phyloP scores from a whole-genome alignment of 163 green algal genomes.

The Chlorella variabilis region DNA sequence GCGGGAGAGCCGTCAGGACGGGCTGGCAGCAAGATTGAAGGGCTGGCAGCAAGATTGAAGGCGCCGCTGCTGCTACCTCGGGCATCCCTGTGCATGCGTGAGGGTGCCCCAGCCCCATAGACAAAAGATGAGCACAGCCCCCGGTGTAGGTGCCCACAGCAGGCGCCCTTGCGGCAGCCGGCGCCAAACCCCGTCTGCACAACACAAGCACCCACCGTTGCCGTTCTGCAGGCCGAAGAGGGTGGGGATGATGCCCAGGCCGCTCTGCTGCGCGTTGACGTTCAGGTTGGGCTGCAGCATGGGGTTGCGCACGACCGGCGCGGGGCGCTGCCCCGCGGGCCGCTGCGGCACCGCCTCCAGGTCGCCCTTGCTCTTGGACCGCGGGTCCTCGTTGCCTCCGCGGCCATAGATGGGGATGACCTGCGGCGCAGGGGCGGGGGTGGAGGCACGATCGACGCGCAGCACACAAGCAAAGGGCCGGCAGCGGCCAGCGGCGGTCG shows the following conservation, averaged over 20 bases:
- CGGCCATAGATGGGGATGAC: constrained; percentile 90
- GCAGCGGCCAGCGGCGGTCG: neutral
- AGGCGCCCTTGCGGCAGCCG: too few species aligned
- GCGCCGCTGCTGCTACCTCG: too few species aligned
- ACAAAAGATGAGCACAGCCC: too few species aligned
- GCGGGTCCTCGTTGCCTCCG: constrained; percentile 70
- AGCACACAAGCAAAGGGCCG: too few species aligned
- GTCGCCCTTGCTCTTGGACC: constrained; percentile 45
- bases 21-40: neutral
- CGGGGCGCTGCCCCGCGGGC: constrained; percentile 71
- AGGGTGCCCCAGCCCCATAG: too few species aligned
- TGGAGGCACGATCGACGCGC: neutral
- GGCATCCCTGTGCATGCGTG: too few species aligned
- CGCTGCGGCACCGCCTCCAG: constrained; percentile 42
- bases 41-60: too few species aligned
- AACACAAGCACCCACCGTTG: too few species aligned
- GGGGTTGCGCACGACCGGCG: constrained; percentile 51
- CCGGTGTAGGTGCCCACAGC: too few species aligned
- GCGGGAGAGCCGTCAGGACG: neutral
- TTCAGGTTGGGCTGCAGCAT: constrained; percentile 41
- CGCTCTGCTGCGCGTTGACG: constrained; percentile 57
- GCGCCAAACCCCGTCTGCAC: too few species aligned
- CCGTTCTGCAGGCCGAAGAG: constrained; percentile 86
- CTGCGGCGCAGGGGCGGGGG: constrained; percentile 35
- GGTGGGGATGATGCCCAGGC: constrained; percentile 73